Conservation (phyloP, 164 flowering plant genomes). For the Magnolia sinica region DNA sequence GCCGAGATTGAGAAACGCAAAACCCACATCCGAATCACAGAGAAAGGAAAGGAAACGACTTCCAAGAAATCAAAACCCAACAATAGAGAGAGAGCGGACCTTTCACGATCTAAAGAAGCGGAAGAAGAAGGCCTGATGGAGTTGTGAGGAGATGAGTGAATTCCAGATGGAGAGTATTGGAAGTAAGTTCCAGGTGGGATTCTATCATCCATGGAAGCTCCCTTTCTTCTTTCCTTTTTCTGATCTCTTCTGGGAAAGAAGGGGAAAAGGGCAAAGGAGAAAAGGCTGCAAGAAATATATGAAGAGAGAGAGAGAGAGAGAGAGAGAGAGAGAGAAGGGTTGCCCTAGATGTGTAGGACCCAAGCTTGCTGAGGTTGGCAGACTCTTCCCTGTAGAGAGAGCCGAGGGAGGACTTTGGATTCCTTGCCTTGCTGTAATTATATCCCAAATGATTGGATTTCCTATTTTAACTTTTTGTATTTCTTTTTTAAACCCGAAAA, state of each 20-base stretch:
- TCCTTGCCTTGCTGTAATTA: constrained; percentile 16
- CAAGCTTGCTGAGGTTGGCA: constrained; percentile 17
- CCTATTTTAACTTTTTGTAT: not conserved
- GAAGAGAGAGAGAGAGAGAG: not conserved
- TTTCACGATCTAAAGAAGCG: constrained; percentile 58
- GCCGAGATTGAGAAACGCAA: constrained; percentile 5
- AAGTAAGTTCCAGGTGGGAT: constrained; percentile 65
- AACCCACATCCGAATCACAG: not conserved
- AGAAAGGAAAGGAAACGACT: not conserved
- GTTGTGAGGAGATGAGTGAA: constrained; percentile 60
- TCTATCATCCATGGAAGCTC: constrained; percentile 57
- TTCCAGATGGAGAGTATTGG: constrained; percentile 68
- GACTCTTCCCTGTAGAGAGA: not conserved
- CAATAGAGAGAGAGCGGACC: constrained; percentile 27
- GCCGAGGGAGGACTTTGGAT: constrained; percentile 12
- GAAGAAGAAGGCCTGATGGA: constrained; percentile 48
- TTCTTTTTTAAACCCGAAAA: no score
- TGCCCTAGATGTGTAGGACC: constrained; percentile 16
- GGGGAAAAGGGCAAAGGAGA: not conserved
- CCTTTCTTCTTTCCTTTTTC: not conserved
- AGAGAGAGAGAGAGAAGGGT: not conserved
- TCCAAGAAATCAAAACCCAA: not conserved
- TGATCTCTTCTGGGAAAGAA: not conserved
- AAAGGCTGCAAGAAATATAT: not conserved
- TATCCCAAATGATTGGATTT: constrained; percentile 5